Percentiles rank a stretch among this genome's conserved stretches.
These are phyloP conservation scores for Decorospora gaudefroyi DNA, from an alignment of 2,329 filamentous ascomycete species.

Conservation along the genomic window DNA sequence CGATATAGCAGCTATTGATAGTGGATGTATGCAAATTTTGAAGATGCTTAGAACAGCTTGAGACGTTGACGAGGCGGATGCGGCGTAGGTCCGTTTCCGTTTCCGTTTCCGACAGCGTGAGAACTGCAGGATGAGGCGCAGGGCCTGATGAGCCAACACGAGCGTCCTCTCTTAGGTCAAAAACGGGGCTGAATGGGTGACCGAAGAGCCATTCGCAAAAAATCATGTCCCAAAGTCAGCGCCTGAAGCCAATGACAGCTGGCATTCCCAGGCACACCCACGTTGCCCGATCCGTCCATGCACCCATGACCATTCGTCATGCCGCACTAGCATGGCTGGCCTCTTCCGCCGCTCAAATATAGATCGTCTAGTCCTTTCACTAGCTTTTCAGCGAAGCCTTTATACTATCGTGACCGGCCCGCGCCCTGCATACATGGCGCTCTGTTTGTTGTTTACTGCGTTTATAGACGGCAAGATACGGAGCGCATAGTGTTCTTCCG, in stretches of 20 bases:
- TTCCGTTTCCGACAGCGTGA: too few relatives aligned
- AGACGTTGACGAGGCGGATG: slow-evolving; percentile 9
- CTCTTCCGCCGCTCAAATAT: slow-evolving; percentile 38
- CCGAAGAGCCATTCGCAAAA: slow-evolving; percentile 4
- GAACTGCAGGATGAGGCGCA: slow-evolving; percentile 21
- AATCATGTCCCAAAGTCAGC: slow-evolving; percentile 3
- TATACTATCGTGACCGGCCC: slow-evolving; percentile 18
- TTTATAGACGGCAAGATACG: slow-evolving; percentile 19
- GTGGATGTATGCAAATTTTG: too few relatives aligned
- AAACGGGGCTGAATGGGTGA: slow-evolving; percentile 5
- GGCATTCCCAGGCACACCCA: slow-evolving; percentile 7
- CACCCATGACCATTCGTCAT: slow-evolving; percentile 15
- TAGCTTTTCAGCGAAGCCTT: slow-evolving; percentile 17
- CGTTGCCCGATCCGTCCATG: slow-evolving; percentile 30
- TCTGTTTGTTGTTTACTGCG: slow-evolving; percentile 27
- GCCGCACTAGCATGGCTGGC: slow-evolving; percentile 25
- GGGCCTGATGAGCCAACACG: slow-evolving; percentile 11
- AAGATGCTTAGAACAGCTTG: too few relatives aligned
- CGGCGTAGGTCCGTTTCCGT: slow-evolving; percentile 11
- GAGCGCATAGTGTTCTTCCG: slow-evolving; percentile 12
- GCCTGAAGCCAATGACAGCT: slow-evolving; percentile 11
- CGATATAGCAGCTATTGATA: too few relatives aligned
- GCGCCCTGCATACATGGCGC: slow-evolving; percentile 25
- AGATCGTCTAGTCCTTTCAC: slow-evolving; percentile 26
- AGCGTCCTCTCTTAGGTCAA: slow-evolving; percentile 2